Base-by-base conservation (phyloP, 768 basidiomycete species). In the Imleria badia region DNA sequence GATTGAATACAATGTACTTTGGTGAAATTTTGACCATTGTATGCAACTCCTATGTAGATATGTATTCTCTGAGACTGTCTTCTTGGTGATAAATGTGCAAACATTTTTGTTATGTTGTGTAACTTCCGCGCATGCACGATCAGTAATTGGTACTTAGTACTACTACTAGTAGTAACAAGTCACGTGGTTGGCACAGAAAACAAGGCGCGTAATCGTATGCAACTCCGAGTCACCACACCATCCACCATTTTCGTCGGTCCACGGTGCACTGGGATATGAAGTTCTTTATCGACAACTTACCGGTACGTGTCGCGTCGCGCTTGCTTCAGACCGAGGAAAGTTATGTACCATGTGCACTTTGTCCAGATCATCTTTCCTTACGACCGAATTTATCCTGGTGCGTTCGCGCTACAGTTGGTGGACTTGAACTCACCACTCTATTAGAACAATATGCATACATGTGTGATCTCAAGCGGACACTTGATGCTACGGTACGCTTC, bases 391-490 rank as follows among this genome's bases (percentile, higher is more conserved):
- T 98, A 97, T 72, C 94, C 94, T 68, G 94, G 94, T 91, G 60
- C 57, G 81, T 67, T 59, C 23, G 17, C 23, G 56, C 8, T 49
- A 13, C 23, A 31, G 38, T 19, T 22, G 35, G 33, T 34, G n/a
- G 51, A 22, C 35, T 46, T 38, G 41, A 36, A 46, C 45, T 62
- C 33, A 64, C 49, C 36, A 36, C 41, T 36, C 48, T 26, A 38
- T 33, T 65, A 94, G 97, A 98, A 68, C 97, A 98, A 85, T 98
- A 95, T 85, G 86, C 91, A 38, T 99, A 99, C 69, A 98, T 99
- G 94, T 94, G 93, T 73, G 97, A 99, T 74, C 81, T 99, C 60
- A 99, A 99, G 73, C 80, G 92, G 63, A 94, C 96, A 2, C 81
- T 99, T 17, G 97, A 99, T 74, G 95, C 94, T 34, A 87, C 91